Percentiles rank a stretch among this genome's conserved stretches.
phyloP scores from a whole-genome alignment of 2,329 filamentous ascomycete genomes.

The Sordariomycetes sp. region DNA sequence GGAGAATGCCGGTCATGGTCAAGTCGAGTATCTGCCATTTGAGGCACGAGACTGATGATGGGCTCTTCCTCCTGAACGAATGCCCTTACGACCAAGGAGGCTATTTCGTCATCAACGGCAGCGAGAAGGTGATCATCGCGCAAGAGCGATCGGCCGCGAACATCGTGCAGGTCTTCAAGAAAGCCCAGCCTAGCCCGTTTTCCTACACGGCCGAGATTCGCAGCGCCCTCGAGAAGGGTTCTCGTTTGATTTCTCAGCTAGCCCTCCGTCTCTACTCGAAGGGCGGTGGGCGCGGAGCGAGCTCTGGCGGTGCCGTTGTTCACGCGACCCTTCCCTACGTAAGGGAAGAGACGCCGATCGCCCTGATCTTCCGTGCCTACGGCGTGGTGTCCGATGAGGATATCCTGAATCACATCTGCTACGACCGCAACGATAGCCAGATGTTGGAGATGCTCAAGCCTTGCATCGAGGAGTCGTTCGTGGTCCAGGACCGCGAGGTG shows the following conservation, averaged over 20 bases:
- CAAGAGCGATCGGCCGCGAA: conserved; percentile 97
- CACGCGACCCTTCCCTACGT: conserved; percentile 88
- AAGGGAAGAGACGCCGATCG: conserved; percentile 86
- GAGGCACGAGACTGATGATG: conserved; percentile 71
- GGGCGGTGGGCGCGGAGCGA: conserved; percentile 55
- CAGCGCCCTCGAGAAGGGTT: conserved; percentile 93
- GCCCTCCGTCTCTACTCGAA: conserved; percentile 85
- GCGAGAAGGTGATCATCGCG: conserved; percentile 95
- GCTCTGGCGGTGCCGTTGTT: conserved; percentile 79
- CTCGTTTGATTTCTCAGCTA: conserved; percentile 84
- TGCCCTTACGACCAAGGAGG: conserved; percentile 97
- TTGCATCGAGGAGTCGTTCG: conserved; percentile 93
- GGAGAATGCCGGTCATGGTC: conserved; percentile 94
- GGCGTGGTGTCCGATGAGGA: conserved; percentile 96
- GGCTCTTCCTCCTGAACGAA: conserved; percentile 85
- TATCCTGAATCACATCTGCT: conserved; percentile 95
- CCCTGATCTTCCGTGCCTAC: conserved; percentile 88
- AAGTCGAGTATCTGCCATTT: conserved; percentile 94
- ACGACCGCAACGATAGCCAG: conserved; percentile 86
- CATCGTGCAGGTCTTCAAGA: conserved; percentile 98
- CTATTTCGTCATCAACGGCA: conserved; percentile 99
- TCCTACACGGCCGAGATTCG: conserved; percentile 93
- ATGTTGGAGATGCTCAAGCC: conserved; percentile 98
- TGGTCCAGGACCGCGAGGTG: conserved; percentile 89
- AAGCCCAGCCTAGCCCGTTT: conserved; percentile 83